A percentile compares a stretch with the other conserved stretches of the same genome.
Evolutionary conservation across 2,329 filamentous ascomycete species (phyloP).

Genomic region (Paecilomyces dactylethromorphus): DNA sequence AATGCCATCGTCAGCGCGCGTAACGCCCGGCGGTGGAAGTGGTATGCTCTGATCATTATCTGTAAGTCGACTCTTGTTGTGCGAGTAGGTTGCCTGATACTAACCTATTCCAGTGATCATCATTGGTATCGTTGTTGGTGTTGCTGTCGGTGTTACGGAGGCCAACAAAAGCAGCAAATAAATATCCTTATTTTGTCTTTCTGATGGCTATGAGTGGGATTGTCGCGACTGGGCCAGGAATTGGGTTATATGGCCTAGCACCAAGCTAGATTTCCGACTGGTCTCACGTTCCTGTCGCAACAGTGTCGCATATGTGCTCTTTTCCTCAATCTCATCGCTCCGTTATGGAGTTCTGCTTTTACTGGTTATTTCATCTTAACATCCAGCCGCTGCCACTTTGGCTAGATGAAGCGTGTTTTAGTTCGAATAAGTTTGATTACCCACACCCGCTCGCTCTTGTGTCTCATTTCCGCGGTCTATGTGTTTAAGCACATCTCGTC

Average conservation of each 20-base stretch:
- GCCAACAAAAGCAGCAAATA: conserved; percentile 15
- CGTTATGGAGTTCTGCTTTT: neutral
- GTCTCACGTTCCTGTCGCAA: neutral
- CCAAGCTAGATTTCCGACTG: neutral
- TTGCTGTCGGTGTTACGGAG: conserved; percentile 42
- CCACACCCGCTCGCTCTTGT: conserved; percentile 4
- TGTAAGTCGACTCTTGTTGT: conserved; percentile 31
- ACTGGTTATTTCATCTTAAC: neutral
- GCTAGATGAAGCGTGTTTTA: conserved; percentile 6
- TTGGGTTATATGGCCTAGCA: neutral
- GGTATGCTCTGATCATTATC: conserved; percentile 79
- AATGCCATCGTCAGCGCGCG: conserved; percentile 76
- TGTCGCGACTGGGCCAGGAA: neutral
- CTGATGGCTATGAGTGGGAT: neutral
- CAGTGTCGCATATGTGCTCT: neutral
- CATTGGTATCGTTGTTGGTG: conserved; percentile 46
- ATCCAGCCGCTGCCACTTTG: neutral
- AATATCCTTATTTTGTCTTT: conserved; percentile 4
- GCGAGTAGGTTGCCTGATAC: neutral
- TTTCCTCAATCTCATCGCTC: neutral
- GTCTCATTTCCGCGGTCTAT: conserved; percentile 13
- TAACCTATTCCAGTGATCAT: conserved; percentile 41
- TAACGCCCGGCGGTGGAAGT: conserved; percentile 86
- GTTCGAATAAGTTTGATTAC: conserved; percentile 4
- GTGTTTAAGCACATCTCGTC: conserved; percentile 9